Percentiles rank a stretch among this genome's conserved stretches.
phyloP scores from a whole-genome alignment of 2,329 filamentous ascomycete genomes.

The Chaetomiaceae sp. region DNA sequence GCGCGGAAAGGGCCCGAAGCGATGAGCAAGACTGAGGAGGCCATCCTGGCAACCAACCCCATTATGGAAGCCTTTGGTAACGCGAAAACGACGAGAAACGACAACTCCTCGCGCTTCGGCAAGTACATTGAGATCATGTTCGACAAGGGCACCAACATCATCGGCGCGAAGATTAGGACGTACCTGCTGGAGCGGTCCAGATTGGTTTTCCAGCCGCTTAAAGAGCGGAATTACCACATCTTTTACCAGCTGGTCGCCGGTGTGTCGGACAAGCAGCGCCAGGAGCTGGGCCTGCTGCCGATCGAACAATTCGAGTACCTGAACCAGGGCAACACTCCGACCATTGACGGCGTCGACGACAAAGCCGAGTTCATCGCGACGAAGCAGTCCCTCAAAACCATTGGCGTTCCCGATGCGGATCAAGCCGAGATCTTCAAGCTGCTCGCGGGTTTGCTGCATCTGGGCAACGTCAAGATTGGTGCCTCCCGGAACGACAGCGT shows the following conservation, averaged over 20 bases:
- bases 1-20: conserved; percentile 67
- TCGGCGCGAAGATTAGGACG: conserved; percentile 93
- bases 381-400: conserved; percentile 76
- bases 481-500: conserved; percentile 84
- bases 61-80: conserved; percentile 99
- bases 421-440: conserved; percentile 86
- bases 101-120: conserved; percentile 97
- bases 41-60: conserved; percentile 95
- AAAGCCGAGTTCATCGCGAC: conserved; percentile 89
- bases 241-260: conserved; percentile 97
- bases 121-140: conserved; percentile 99
- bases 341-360: conserved; percentile 92
- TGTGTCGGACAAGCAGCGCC: conserved; percentile 74
- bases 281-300: conserved; percentile 71
- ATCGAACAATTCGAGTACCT: conserved; percentile 93
- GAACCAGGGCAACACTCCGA: conserved; percentile 87
- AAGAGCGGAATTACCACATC: conserved; percentile 98
- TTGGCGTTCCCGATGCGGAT: conserved; percentile 69
- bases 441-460: conserved; percentile 82
- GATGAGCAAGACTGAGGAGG: conserved; percentile 98
- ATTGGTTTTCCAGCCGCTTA: conserved; percentile 93
- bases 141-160: conserved; percentile 89
- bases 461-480: conserved; percentile 94
- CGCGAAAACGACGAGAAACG: conserved; percentile 98
- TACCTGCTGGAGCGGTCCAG: conserved; percentile 93